Base-by-base conservation (phyloP, 75 land plant species). In the Selaginella tamariscina region DNA sequence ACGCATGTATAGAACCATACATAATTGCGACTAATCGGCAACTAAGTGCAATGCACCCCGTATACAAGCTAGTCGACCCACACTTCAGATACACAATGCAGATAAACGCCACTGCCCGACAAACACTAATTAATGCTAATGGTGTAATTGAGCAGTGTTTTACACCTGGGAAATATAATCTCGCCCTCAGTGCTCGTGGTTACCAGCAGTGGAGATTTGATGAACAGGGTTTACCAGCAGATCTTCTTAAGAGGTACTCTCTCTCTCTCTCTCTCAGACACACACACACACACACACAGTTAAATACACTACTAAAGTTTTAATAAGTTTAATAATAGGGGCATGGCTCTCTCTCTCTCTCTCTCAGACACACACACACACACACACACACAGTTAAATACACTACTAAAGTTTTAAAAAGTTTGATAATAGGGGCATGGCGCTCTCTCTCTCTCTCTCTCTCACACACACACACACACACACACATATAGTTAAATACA, bases 81-180 rank as follows among this genome's bases (percentile, higher is more conserved):
- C 96, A 90, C 73, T 79, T 90, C 80, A 60, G 96, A 1, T 87
- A 90, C 78, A 90, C 96, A 0, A 44, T 87, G 57, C 87, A 87
- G 82, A 90, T 90, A 73, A 90, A 90, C 33, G 88, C 78, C 2
- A 54, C 83, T 30, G 91, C 96, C 0, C 82, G 96, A 1, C 91
- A 87, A 64, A 77, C 31, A 33, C 74, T 90, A 49, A 85, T 87
- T 74, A 87, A 65, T 32, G 91, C 73, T 2, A 88, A 72, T n/a
- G 96, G 96, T 15, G 85, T 90, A 11, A 87, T 90, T 30, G 96
- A 90, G 69, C 56, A 73, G 64, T 82, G 85, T 77, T 90, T 90
- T 80, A 79, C 84, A 22, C 88, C 96, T 1, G 96, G 91, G 27
- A 82, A 74, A 18, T 79, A 70, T 49, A 67, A 70, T 64, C 75